Conservation (phyloP, 2,329 filamentous ascomycete genomes). For the Aspergillus aculeatinus region DNA sequence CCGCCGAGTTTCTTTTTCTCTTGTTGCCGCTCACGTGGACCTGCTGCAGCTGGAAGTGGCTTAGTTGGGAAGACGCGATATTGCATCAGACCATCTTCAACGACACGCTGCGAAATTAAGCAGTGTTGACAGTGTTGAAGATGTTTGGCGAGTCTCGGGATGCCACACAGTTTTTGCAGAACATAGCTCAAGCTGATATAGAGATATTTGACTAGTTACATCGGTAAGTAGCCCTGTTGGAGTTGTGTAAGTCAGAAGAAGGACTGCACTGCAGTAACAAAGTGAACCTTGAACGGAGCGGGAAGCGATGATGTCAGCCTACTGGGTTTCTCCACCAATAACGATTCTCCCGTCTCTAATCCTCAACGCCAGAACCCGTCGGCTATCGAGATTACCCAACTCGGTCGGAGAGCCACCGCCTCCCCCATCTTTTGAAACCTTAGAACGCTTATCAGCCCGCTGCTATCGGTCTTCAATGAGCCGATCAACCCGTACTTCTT, state of each 20-base stretch:
- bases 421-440: slow-evolving; percentile 16
- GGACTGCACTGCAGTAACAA: no score
- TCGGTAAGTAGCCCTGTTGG: background rate
- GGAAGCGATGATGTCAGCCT: background rate
- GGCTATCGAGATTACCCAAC: slow-evolving; percentile 26
- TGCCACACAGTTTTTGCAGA: background rate
- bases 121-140: background rate
- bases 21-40: slow-evolving; percentile 3
- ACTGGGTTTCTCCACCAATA: slow-evolving; percentile 27
- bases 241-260: background rate
- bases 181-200: background rate
- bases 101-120: background rate
- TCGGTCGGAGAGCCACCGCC: slow-evolving; percentile 17
- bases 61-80: background rate
- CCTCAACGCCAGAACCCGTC: slow-evolving; percentile 10
- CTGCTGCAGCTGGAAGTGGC: slow-evolving; percentile 3
- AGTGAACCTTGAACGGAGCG: background rate
- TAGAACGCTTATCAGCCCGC: background rate
- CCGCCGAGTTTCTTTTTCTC: background rate
- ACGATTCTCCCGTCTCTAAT: slow-evolving; percentile 10
- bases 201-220: background rate
- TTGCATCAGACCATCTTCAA: background rate
- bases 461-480: slow-evolving; percentile 15
- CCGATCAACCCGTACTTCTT: background rate
- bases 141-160: background rate